Evolutionary conservation across 441 rosid genomes (phyloP), one percentile per base, ranked within the genome.

Genomic region (Eugenia klotzschiana): DNA sequence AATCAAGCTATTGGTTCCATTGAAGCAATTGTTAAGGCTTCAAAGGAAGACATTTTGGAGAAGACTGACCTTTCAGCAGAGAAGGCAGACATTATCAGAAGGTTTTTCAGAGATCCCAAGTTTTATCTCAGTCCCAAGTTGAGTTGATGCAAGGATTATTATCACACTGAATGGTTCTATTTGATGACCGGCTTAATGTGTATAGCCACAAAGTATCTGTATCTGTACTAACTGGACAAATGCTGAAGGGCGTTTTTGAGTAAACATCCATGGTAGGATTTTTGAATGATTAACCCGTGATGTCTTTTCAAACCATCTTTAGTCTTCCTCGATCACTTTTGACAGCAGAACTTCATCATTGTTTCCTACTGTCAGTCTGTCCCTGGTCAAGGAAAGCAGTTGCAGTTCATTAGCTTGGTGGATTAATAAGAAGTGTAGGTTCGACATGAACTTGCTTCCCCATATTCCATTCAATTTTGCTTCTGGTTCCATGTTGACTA

Each of bases 1-100:
- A 91, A 89, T 90, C 98, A 93, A 88, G 94, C 96, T 40, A 91
- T 95, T 83, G 99, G 99, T 57, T 96, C 99, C 11, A 91, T 96
- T 18, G 95, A 94, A 87, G 93, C 97, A 40, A 91, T 94, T 43
- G 94, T 94, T 22, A 96, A 92, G 87, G 93, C 97, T 86, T 90
- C 97, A 18, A 93, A 91, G 91, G 94, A 92, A 86, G 82, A 82
- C 58, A 91, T 96, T 82, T 49, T 95, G 85, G 95, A 93, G 82
- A 93, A 89, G 87, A 95, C 98, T 8, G 98, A 96, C 87, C 97
- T 94, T 72, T 96, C 97, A 41, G 88, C 92, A 33, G 93, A 93
- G 49, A 96, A 96, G 88, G 96, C 95, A 51, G 94, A 91, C 77
- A 89, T 23, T 41, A 87, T 96, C 82, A 54, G 87, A 14, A 90